Evolutionary conservation across 2,329 filamentous ascomycete species (phyloP), one percentile per base, ranked within the genome.

Genomic region (Colletotrichum lini): DNA sequence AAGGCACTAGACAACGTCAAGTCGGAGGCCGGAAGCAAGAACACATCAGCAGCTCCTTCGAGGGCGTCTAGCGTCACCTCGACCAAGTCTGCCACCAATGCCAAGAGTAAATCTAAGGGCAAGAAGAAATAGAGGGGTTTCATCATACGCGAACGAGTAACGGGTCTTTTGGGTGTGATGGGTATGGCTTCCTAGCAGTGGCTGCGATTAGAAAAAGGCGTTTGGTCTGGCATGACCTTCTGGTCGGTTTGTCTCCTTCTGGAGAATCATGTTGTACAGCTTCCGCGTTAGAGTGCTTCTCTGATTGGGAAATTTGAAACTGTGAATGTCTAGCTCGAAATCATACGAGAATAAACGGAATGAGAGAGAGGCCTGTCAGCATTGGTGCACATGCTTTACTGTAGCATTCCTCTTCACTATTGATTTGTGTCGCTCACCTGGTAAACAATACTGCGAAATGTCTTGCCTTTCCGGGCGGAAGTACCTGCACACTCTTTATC

Each of bases 1-100:
- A 98, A 98, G 84, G 91, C 94, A 63, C 89, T 98, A 58, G 96
- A 98, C 76, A 94, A 92, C 57, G 90, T 98, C 78, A 98, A 98
- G 82, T 91, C 89, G 45, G 83, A 79, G 61, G 86, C 84, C 63
- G 90, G 87, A 69, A 93, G 90, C 83, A 96, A 95, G 81, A 88
- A 90, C 60, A 93, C 89, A 67, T 96, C 95, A 1, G 89, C 92
- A 5, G 88, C 91, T 6, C 93, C 92, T 0, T 98, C 95, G 26
- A 89, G 96, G 73, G 95, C 95, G 18, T 96, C 92, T 6, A 98
- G 96, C 80, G 94, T 98, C 35, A 91, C 90, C 42, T 98, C 95
- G 0, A 94, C 89, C 54, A 88, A 86, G 47, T 93, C 92, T 6
- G 84, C 83, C 70, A 68, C 71, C 47, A 67, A 76, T 76, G 77